Base-by-base conservation (phyloP, 805 yeast genomes). In the Ogataea pini region DNA sequence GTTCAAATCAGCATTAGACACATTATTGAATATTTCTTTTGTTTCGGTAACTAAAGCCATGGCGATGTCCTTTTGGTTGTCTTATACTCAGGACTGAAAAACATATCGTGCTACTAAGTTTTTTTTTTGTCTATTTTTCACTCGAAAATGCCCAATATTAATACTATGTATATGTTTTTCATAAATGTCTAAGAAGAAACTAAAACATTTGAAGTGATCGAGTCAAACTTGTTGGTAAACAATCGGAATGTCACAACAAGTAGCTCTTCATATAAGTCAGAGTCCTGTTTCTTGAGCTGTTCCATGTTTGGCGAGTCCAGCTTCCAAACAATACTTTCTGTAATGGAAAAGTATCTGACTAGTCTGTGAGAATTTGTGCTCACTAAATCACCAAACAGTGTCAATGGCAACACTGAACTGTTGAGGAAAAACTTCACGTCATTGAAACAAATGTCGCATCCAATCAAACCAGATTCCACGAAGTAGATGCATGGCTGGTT, bases 151-250 rank as follows among this genome's bases (percentile, higher is more conserved):
- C 17, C 24, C 17, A 12, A 10, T 18, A 17, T 34, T 34, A 17
- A 6, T 18, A 9, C 13, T 34, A 7, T 34, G 24, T 22, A 22
- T 22, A 22, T 34, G n/a, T 34, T 3, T 13, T 18, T 36, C 4
- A 17, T 36, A 20, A 28, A 5, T 28, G 14, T 19, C 43, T 36
- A 52, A 28, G 59, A 55, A 22, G 66, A 61, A 7, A 89, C 81
- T 43, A 88, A 72, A 19, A 90, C 77, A 62, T 86, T 88, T 2
- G 94, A 89, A 3, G 92, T 78, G 55, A 89, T 71, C 22, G 87
- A 79, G 51, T 83, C 88, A 57, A 85, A 85, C 54, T 96, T 72
- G 58, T 81, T 89, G 48, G 84, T 82, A 29, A 82, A 73, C 44
- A 90, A 68, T 40, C 80, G 77, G 52, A 85, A 70, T 25, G 84